phyloP scores from a whole-genome alignment of 441 rosid genomes.

The Brassica hybrid region DNA sequence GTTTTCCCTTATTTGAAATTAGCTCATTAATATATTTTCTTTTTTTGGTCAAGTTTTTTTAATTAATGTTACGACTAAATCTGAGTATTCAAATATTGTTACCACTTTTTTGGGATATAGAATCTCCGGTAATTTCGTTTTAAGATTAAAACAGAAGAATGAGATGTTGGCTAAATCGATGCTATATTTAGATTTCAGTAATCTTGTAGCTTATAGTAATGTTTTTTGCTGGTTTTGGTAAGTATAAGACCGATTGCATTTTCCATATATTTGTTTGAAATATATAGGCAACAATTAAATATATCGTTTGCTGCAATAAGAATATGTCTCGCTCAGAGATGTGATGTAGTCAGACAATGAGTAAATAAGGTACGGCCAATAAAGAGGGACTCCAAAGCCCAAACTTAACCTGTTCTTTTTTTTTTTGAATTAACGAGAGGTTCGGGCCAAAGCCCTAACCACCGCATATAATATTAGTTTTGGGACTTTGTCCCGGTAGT shows the following conservation, averaged over 20 bases:
- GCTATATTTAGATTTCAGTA: background rate
- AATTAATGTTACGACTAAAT: conserved; percentile 29
- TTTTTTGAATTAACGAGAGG: no score
- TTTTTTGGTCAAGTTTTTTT: background rate
- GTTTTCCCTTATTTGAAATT: background rate
- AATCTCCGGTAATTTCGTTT: conserved; percentile 32
- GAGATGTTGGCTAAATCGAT: background rate
- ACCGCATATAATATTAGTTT: no score
- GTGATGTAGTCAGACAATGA: background rate
- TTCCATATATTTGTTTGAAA: conserved; percentile 1
- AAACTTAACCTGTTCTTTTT: background rate
- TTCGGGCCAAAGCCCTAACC: no score
- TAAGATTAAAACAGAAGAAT: background rate
- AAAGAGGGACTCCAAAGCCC: background rate
- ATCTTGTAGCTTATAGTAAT: background rate
- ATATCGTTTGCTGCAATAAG: background rate
- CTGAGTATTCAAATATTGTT: conserved; percentile 36
- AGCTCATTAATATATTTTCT: conserved; percentile 1
- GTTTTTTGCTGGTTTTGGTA: background rate
- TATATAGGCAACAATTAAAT: background rate
- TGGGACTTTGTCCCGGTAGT: no score
- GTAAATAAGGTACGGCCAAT: background rate
- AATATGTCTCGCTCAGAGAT: background rate
- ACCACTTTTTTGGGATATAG: conserved; percentile 28
- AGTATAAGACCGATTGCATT: background rate